Conservation (phyloP, 345 rosid genomes). For the Hypericum androsaemum region DNA sequence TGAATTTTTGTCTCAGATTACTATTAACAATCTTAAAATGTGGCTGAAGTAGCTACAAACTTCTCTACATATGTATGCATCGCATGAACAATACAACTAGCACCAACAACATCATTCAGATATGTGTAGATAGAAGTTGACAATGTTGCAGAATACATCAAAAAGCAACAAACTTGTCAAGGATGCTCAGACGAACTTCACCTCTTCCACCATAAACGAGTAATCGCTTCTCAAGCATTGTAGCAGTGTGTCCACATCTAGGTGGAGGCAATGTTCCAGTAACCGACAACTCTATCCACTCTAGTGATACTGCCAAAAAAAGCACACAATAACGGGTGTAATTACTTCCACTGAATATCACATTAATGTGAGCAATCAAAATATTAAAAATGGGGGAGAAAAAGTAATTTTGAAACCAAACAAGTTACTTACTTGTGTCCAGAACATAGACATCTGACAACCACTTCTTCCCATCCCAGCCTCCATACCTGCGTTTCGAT, state of each 20-base stretch:
- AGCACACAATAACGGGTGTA: conserved; percentile 6
- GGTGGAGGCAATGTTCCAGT: conserved; percentile 83
- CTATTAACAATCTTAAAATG: no score
- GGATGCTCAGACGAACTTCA: conserved; percentile 15
- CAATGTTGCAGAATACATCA: no score
- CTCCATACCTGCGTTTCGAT: conserved; percentile 65
- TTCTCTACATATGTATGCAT: no score
- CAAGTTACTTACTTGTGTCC: conserved; percentile 83
- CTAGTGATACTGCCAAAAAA: conserved; percentile 70
- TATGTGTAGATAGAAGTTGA: no score
- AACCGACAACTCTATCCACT: conserved; percentile 83
- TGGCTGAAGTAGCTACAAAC: no score
- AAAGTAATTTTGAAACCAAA: no score
- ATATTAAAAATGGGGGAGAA: not conserved
- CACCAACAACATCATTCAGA: no score
- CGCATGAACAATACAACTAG: no score
- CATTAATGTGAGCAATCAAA: not conserved
- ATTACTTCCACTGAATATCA: conserved; percentile 1
- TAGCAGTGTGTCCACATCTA: conserved; percentile 95
- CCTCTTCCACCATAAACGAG: conserved; percentile 98
- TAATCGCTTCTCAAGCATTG: conserved; percentile 89
- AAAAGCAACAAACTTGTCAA: not conserved
- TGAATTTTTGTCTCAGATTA: no score
- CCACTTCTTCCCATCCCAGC: conserved; percentile 99
- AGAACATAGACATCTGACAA: conserved; percentile 86